Base-by-base conservation (phyloP, 352 stramenopile genomes). In the Pythium myriotylum region DNA sequence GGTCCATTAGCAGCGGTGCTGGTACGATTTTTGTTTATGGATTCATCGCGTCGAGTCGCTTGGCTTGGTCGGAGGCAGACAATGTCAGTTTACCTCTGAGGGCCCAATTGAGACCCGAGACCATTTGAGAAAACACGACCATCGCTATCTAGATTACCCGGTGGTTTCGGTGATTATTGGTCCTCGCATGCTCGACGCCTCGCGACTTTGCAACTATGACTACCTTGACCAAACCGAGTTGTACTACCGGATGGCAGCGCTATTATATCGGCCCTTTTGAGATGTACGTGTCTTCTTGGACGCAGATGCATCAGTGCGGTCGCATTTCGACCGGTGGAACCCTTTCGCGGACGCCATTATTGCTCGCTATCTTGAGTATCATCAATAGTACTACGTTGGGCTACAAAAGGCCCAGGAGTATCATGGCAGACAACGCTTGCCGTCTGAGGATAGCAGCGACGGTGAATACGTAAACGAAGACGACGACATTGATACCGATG, bases 1-100 rank as follows among this genome's bases (percentile, higher is more conserved):
- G 67, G 67, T 1, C 67, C 67, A 23, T 32, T 74, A 0, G 67
- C 59, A 2, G 65, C 62, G 32, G 3, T 54, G 48, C 29, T 74
- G 62, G 57, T 74, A 70, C 16, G 62, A 74, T 17, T 70, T 57
- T 27, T 67, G 56, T n/a, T 57, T 35, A 8, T 67, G 67, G 56
- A 64, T 63, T 27, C 45, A 40, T n/a, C 33, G 43, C 40, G 17
- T 37, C 10, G 46, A 26, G n/a, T 14, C 27, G 29, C 10, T 47
- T 50, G 17, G 13, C 2, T 4, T 6, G 19, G 2, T 1, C 3
- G 4, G 29, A 29, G n/a, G 9, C 16, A 17, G n/a, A 35, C 49
- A 12, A 6, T 56, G 50, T 37, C 14, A 1, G 1, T 35, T 57
- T 32, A 7, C 19, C 3, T 16, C 20, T 6, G 16, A 4, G 17